Base-by-base conservation (phyloP, 495 filamentous ascomycete species). In the Rostrohypoxylon terebratum region DNA sequence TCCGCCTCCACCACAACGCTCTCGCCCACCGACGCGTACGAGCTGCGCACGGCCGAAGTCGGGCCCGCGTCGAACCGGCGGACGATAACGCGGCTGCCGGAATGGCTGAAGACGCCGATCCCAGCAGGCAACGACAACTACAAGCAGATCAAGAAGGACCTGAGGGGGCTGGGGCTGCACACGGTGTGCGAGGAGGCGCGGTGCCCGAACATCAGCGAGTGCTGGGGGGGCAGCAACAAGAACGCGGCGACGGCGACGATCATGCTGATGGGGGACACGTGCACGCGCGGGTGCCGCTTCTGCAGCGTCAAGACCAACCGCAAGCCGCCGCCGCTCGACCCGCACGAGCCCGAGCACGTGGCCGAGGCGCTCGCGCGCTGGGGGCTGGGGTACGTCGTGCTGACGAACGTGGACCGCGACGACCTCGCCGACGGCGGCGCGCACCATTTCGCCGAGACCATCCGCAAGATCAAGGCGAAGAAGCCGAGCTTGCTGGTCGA, bases 191-290 rank as follows among this genome's bases (percentile, higher is more conserved):
- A 99, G 82, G 96, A 99, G 82, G 96, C 96, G 14, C 88, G 94
- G 33, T 99, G 96, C 79, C 96, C 96, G 45, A 99, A 99, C 79
- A 98, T 99, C 58, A 93, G 91, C 69, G 94, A 97, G 79, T 99
- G 96, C 85, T 99, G 96, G 96, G 96, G 96, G 63, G 96, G 96
- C 36, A 86, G 82, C 73, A 88, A 91, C 80, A 97, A 97, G 82
- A 87, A 90, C 54, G 90, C 93, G 21, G 96, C 96, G 1, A 99
- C 96, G 25, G 96, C 96, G 0, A 99, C 96, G 8, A 98, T 99
- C 82, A 98, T 99, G 96, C 85, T 98, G 6, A 98, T 98, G 95
- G 96, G 96, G 69, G 96, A 99, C 77, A 98, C 96, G 6, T 99
- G 96, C 82, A 99, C 96, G 8, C 90, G 96, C 28, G 96, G 96